phyloP scores from a whole-genome alignment of 495 filamentous ascomycete genomes.

The Pyrenopolyporus hunteri region DNA sequence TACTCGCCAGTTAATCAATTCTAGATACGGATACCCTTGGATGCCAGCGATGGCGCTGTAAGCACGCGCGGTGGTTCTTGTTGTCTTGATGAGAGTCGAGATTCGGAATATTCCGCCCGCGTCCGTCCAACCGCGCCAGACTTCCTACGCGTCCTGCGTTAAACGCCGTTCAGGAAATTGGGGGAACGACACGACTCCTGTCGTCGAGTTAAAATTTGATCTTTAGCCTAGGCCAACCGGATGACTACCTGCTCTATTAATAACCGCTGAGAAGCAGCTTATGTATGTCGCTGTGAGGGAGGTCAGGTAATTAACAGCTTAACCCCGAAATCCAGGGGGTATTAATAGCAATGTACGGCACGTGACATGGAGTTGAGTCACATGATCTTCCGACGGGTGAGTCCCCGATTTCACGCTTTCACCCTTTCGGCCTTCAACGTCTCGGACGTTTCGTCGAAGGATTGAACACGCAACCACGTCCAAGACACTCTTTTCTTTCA shows the following conservation, averaged over 20 bases:
- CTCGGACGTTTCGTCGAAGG: conserved; percentile 30
- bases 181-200: no score
- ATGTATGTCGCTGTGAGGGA: no score
- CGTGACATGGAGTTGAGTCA: neutral
- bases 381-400: conserved; percentile 16
- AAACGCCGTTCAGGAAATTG: no score
- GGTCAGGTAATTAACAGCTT: no score
- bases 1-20: conserved; percentile 1
- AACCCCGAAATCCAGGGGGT: no score
- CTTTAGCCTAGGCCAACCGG: no score
- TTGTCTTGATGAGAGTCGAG: neutral
- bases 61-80: neutral
- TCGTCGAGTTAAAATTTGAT: no score
- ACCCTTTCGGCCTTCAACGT: conserved; percentile 9
- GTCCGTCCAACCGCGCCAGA: neutral
- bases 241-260: no score
- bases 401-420: conserved; percentile 27
- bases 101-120: neutral
- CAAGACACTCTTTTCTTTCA: conserved; percentile 10
- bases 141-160: no score
- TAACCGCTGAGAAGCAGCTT: no score
- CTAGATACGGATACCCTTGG: neutral
- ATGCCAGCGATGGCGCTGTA: neutral
- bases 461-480: conserved; percentile 18
- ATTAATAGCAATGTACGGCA: neutral